These are phyloP conservation scores for Tylopilus subfusipes DNA, from an alignment of 768 basidiomycete species.

Conservation along the genomic window DNA sequence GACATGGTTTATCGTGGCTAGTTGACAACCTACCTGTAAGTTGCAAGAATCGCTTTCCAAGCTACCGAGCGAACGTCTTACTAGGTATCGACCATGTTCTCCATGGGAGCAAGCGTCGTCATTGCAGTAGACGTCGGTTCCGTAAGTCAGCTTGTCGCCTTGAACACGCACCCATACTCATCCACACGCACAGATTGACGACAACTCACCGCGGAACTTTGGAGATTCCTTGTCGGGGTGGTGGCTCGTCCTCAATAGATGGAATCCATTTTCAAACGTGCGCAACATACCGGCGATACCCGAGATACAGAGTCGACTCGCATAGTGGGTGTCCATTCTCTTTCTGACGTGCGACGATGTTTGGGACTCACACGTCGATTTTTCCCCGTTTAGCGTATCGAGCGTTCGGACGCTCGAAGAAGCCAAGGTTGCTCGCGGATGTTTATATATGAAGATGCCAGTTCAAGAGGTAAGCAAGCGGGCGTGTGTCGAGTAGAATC, in stretches of 20 bases:
- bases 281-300: constrained; percentile 82
- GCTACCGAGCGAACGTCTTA: neutral
- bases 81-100: constrained; percentile 87
- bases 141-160: constrained; percentile 42
- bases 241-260: constrained; percentile 91
- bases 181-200: constrained; percentile 55
- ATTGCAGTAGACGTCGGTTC: constrained; percentile 93
- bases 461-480: constrained; percentile 70
- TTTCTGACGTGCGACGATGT: neutral
- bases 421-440: constrained; percentile 85
- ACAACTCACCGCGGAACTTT: constrained; percentile 91
- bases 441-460: constrained; percentile 92
- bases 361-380: constrained; percentile 1
- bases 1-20: constrained; percentile 26
- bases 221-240: constrained; percentile 95
- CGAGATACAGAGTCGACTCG: constrained; percentile 89
- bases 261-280: constrained; percentile 84
- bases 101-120: constrained; percentile 84
- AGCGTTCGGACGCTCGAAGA: constrained; percentile 94
- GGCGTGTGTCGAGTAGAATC: neutral
- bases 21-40: constrained; percentile 87
- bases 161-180: neutral
- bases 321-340: constrained; percentile 65
- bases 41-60: neutral
- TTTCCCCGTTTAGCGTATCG: constrained; percentile 63